Percentiles rank a stretch among this genome's conserved stretches.
Conservation (phyloP, 352 stramenopile species). For the Chrysophaeum taylorii region DNA sequence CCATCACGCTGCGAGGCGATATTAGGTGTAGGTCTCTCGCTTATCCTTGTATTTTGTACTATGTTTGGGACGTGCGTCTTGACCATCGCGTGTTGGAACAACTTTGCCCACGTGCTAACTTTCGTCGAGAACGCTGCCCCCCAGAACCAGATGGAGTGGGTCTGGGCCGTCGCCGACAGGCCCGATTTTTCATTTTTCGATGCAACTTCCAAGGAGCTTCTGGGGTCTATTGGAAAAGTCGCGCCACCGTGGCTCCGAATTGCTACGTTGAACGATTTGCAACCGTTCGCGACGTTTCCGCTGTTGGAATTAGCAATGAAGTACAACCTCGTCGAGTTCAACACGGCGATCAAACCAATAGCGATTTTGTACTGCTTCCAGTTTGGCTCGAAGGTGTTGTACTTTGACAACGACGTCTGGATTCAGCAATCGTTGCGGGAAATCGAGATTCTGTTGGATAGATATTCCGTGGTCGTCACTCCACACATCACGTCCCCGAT, state of each 20-base stretch:
- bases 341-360: background rate
- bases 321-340: constrained; percentile 3
- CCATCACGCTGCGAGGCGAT: too few species aligned
- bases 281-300: background rate
- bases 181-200: background rate
- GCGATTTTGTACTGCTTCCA: too few species aligned
- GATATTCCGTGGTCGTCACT: background rate
- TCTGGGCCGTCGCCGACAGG: background rate
- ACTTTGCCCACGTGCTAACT: background rate
- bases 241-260: too few species aligned
- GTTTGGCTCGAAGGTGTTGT: background rate
- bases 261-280: background rate
- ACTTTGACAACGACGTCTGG: constrained; percentile 1
- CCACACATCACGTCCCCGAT: background rate
- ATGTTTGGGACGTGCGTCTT: background rate
- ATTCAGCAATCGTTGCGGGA: background rate
- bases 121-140: background rate
- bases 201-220: too few species aligned
- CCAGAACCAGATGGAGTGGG: background rate
- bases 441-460: background rate
- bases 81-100: background rate
- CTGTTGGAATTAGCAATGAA: background rate
- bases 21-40: too few species aligned
- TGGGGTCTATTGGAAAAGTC: too few species aligned
- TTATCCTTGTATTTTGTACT: too few species aligned